A percentile compares a stretch with the other conserved stretches of the same genome.
Evolutionary conservation across 2,329 filamentous ascomycete species (phyloP).

Genomic region (Pestalotiopsis sp.): DNA sequence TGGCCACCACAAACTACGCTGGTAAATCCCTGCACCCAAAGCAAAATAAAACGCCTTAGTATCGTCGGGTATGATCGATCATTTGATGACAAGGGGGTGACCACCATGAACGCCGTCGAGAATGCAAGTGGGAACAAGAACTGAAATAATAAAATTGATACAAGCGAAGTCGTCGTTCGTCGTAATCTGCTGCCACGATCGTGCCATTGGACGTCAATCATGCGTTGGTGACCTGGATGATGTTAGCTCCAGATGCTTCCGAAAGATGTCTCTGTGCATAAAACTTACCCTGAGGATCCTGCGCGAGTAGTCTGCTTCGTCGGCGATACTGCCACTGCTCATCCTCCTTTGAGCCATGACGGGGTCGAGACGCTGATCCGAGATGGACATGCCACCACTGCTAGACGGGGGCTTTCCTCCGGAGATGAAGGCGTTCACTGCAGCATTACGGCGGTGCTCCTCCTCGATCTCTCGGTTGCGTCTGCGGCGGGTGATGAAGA

Average conservation of each 20-base stretch:
- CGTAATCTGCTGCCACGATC: conserved; percentile 30
- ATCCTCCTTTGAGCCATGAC: conserved; percentile 81
- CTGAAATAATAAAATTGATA: conserved; percentile 27
- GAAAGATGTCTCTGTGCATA: neutral
- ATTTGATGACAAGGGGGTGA: conserved; percentile 33
- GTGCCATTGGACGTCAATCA: conserved; percentile 22
- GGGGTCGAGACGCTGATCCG: conserved; percentile 84
- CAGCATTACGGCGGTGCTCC: conserved; percentile 80
- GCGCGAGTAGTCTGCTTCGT: conserved; percentile 95
- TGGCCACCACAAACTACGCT: conserved; percentile 22
- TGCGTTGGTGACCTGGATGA: conserved; percentile 36
- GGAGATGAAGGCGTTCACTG: conserved; percentile 76
- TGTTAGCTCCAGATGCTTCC: conserved; percentile 12
- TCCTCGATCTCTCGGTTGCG: conserved; percentile 80
- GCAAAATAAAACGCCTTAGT: conserved; percentile 32
- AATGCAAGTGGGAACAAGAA: conserved; percentile 31
- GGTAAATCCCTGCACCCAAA: conserved; percentile 29
- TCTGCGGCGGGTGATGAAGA: conserved; percentile 76
- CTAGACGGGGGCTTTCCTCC: conserved; percentile 64
- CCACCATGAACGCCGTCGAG: conserved; percentile 35
- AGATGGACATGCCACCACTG: conserved; percentile 70
- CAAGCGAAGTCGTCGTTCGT: conserved; percentile 35
- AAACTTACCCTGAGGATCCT: conserved; percentile 85
- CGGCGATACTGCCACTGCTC: conserved; percentile 94
- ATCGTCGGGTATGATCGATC: conserved; percentile 32